Conservation (phyloP, 768 basidiomycete genomes). For the Panellus pusillus region DNA sequence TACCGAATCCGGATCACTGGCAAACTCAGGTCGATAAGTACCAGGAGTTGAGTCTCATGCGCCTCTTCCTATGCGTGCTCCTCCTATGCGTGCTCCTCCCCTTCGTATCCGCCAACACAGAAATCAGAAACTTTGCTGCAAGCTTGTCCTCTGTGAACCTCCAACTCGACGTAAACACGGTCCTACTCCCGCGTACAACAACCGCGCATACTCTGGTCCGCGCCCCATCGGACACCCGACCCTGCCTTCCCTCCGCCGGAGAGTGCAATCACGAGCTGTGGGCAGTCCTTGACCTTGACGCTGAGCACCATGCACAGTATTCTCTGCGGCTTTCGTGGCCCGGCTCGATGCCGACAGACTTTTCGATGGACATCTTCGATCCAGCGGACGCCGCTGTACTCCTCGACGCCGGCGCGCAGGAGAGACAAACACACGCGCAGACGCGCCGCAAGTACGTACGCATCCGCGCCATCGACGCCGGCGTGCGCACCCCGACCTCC, state of each 20-base stretch:
- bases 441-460: conserved; percentile 18
- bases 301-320: conserved; percentile 26
- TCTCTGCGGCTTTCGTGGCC: conserved; percentile 38
- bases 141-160: not conserved
- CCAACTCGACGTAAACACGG: not conserved
- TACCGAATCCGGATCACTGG: too few species aligned
- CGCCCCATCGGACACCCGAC: conserved; percentile 34
- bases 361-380: conserved; percentile 33
- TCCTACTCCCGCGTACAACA: not conserved
- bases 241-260: conserved; percentile 28
- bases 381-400: conserved; percentile 21
- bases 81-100: not conserved
- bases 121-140: conserved; percentile 17
- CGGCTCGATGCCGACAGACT: conserved; percentile 41
- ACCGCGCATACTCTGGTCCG: conserved; percentile 18
- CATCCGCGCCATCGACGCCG: conserved; percentile 15
- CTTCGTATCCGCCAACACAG: conserved; percentile 14
- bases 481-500: conserved; percentile 15
- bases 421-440: not conserved
- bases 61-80: too few species aligned
- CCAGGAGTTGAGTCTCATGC: too few species aligned
- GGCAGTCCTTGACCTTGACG: conserved; percentile 35
- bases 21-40: too few species aligned
- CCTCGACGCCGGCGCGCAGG: not conserved
- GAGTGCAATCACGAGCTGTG: conserved; percentile 33